Evolutionary conservation across 2,329 filamentous ascomycete genomes (phyloP).

Genomic region (Epichloe gansuensis): DNA sequence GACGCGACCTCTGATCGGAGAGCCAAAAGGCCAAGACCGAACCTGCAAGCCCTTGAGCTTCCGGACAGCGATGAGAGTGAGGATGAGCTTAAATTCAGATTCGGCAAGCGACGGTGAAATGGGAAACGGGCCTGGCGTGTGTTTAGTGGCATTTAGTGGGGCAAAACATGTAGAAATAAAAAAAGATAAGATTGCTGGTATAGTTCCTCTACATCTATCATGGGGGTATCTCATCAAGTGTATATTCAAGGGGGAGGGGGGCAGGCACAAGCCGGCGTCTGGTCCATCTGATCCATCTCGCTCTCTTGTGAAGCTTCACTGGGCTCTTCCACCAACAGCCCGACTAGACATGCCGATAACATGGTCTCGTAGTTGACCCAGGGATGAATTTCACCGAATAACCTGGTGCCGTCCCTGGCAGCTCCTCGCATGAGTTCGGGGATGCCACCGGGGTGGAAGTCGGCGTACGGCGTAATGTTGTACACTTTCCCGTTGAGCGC

Average conservation of each 20-base stretch:
- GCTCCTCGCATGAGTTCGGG: conserved; percentile 56
- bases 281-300: conserved; percentile 51
- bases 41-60: conserved; percentile 22
- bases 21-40: conserved; percentile 20
- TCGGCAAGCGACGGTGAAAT: conserved; percentile 35
- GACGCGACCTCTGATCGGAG: conserved; percentile 17
- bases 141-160: background rate
- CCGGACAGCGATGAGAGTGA: conserved; percentile 37
- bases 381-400: conserved; percentile 55
- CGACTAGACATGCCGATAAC: conserved; percentile 49
- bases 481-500: conserved; percentile 83
- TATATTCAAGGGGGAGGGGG: background rate
- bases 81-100: conserved; percentile 43
- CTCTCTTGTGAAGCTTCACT: conserved; percentile 23
- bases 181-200: background rate
- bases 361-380: conserved; percentile 65
- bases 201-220: background rate
- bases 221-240: conserved; percentile 5
- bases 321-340: conserved; percentile 47
- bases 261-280: conserved; percentile 1
- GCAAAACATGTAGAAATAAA: too few relatives aligned
- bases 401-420: conserved; percentile 45
- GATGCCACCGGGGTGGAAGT: conserved; percentile 81
- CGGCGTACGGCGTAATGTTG: conserved; percentile 79
- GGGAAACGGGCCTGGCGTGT: background rate